Evolutionary conservation across 1,284 basidiomycete genomes (phyloP).

Genomic region (Irpex lacteus): DNA sequence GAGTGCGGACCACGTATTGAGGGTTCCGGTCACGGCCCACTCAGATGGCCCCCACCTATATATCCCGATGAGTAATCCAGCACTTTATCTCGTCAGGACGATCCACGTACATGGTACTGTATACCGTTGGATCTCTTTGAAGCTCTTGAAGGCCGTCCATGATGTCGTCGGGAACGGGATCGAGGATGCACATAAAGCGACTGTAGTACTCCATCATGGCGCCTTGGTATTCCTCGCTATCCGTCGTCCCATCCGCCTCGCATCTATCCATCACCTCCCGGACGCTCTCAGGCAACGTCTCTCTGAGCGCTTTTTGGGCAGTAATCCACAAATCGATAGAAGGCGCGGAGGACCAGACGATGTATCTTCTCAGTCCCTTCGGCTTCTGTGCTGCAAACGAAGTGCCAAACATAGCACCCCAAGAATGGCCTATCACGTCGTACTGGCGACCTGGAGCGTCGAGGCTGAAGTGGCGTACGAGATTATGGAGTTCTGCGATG

Average conservation of each 20-base stretch:
- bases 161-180: slow-evolving; percentile 41
- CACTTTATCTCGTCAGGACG: background rate
- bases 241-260: slow-evolving; percentile 44
- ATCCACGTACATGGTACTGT: too few relatives aligned
- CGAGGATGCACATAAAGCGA: slow-evolving; percentile 41
- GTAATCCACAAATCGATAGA: slow-evolving; percentile 18
- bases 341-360: slow-evolving; percentile 24
- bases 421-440: slow-evolving; percentile 30
- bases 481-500: slow-evolving; percentile 30
- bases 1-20: slow-evolving; percentile 26
- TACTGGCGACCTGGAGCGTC: slow-evolving; percentile 16
- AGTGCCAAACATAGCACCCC: slow-evolving; percentile 27
- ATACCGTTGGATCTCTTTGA: slow-evolving; percentile 47
- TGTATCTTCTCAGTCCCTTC: slow-evolving; percentile 23
- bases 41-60: too few relatives aligned
- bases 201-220: slow-evolving; percentile 43
- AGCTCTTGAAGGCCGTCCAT: slow-evolving; percentile 25
- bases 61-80: too few relatives aligned
- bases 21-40: too few relatives aligned
- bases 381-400: slow-evolving; percentile 23
- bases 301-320: background rate
- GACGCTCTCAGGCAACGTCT: slow-evolving; percentile 37
- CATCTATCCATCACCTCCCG: slow-evolving; percentile 43
- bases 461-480: slow-evolving; percentile 25
- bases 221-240: slow-evolving; percentile 42